Conservation (phyloP, 768 basidiomycete species). For the Tylopilus plumbeoviolaceoides region DNA sequence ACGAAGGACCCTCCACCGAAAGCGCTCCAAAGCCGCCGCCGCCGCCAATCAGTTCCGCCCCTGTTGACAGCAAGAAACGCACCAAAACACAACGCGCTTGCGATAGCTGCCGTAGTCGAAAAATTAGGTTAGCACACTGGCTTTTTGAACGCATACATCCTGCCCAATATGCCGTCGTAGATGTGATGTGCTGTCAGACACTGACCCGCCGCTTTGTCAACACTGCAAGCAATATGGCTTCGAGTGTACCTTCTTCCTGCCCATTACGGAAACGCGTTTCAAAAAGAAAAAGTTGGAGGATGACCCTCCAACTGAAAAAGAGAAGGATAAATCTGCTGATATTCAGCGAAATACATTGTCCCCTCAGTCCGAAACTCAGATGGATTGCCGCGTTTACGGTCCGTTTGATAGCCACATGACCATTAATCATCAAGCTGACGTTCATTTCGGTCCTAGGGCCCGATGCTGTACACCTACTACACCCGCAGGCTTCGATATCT, state of each 20-base stretch:
- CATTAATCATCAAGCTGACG: slow-evolving; percentile 18
- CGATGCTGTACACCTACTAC: slow-evolving; percentile 78
- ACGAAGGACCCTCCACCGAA: slow-evolving; percentile 53
- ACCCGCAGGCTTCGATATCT: slow-evolving; percentile 84
- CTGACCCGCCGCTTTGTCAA: slow-evolving; percentile 79
- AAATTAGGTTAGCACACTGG: slow-evolving; percentile 61
- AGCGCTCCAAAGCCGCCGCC: slow-evolving; percentile 32
- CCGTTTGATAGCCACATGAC: slow-evolving; percentile 24
- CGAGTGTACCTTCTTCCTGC: slow-evolving; percentile 96
- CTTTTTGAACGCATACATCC: slow-evolving; percentile 9
- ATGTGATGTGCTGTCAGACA: slow-evolving; percentile 82
- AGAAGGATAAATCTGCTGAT: slow-evolving; percentile 31
- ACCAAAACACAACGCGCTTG: slow-evolving; percentile 92
- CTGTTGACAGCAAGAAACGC: slow-evolving; percentile 73
- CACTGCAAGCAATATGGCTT: slow-evolving; percentile 94
- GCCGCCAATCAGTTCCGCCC: slow-evolving; percentile 24
- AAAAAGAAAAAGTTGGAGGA: slow-evolving; percentile 91
- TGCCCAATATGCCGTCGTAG: slow-evolving; percentile 23
- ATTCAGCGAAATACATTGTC: slow-evolving; percentile 37
- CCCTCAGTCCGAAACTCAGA: slow-evolving; percentile 45
- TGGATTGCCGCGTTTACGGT: slow-evolving; percentile 65
- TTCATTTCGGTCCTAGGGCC: slow-evolving; percentile 58
- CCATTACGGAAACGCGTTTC: slow-evolving; percentile 98
- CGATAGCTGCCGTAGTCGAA: slow-evolving; percentile 85
- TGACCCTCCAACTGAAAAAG: slow-evolving; percentile 43